Percentiles rank a stretch among this genome's conserved stretches.
phyloP scores from a whole-genome alignment of 306 rosid species.

The Castanea sativa region DNA sequence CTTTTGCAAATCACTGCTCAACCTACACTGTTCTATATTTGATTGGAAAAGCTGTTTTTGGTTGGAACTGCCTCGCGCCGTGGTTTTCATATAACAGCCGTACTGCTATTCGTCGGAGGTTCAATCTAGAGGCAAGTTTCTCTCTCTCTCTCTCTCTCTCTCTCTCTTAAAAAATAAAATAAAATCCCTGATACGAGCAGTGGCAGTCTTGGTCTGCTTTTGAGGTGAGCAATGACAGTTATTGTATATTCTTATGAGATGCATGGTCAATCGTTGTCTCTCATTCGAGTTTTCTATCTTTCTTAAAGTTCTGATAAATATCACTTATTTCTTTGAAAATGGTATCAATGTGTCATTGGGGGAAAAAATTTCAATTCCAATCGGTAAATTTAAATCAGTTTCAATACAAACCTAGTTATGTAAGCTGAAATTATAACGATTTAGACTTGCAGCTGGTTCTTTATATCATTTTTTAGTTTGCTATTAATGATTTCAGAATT shows the following conservation, averaged over 20 bases:
- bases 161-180: background rate
- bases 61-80: conserved; percentile 82
- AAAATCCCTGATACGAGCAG: background rate
- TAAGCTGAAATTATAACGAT: too few species aligned
- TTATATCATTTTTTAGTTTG: too few species aligned
- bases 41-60: conserved; percentile 67
- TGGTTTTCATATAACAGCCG: conserved; percentile 80
- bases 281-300: background rate
- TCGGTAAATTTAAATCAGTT: too few species aligned
- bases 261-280: background rate
- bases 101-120: conserved; percentile 74
- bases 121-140: conserved; percentile 84
- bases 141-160: background rate
- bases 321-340: background rate
- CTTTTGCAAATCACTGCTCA: conserved; percentile 72
- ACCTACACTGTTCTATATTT: conserved; percentile 70
- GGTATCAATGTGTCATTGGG: background rate
- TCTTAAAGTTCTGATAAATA: background rate
- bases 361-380: background rate
- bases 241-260: background rate
- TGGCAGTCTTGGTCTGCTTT: background rate
- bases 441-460: too few species aligned
- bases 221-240: background rate
- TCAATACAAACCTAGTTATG: too few species aligned
- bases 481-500: too few species aligned